Conservation (phyloP, 2,329 filamentous ascomycete species). For the Pseudophaeomoniella oleicola region DNA sequence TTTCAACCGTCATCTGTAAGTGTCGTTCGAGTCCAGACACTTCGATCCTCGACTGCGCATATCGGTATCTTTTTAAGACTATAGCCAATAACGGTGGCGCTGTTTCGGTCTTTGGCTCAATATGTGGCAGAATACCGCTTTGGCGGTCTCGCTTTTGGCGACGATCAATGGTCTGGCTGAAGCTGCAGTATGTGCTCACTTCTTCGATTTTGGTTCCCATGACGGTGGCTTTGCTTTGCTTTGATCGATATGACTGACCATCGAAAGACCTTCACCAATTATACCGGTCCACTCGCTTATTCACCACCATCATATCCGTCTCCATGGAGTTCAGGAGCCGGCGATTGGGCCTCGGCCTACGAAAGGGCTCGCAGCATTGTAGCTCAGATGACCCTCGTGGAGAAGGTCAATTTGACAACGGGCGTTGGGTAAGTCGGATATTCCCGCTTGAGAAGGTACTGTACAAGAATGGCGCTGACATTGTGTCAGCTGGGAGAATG, state of each 20-base stretch:
- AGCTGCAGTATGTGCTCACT: not conserved
- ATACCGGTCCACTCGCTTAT: conserved; percentile 15
- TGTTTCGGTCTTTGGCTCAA: no score
- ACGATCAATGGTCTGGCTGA: not conserved
- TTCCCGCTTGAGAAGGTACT: not conserved
- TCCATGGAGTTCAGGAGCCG: conserved; percentile 67
- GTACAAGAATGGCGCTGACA: conserved; percentile 7
- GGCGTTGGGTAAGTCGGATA: conserved; percentile 55
- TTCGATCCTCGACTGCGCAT: no score
- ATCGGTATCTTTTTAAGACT: no score
- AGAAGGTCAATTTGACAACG: conserved; percentile 93
- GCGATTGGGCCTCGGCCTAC: conserved; percentile 64
- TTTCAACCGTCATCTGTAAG: no score
- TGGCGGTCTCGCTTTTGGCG: not conserved
- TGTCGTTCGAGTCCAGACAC: no score
- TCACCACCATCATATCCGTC: conserved; percentile 67
- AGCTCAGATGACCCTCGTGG: conserved; percentile 63
- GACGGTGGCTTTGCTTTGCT: not conserved
- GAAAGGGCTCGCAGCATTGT: conserved; percentile 64
- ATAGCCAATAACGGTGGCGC: no score
- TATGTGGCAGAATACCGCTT: not conserved
- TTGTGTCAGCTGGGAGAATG: conserved; percentile 44
- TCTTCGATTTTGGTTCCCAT: not conserved
- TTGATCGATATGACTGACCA: not conserved
- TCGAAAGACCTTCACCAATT: conserved; percentile 6